Evolutionary conservation across 176 grass and related monocot species (phyloP), one percentile per base, ranked within the genome.

Genomic region (Areca catechu): DNA sequence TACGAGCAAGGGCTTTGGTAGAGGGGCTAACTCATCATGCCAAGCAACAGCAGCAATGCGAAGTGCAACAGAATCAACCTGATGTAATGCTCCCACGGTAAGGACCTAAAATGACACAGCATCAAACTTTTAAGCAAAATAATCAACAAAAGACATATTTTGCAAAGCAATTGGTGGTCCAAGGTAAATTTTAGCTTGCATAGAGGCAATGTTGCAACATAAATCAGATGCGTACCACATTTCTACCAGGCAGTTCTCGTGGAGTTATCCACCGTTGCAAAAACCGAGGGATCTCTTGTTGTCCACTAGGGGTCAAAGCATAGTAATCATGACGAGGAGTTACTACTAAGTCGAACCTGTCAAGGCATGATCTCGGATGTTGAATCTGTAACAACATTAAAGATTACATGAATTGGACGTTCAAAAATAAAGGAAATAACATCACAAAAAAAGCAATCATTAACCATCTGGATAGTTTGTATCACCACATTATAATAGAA

Each of bases 261-360:
- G 92, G 86, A 53, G 83, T 90, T 56, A 96, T 79, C 80, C 83
- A 96, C 74, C 92, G 77, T 55, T 66, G 70, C 59, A 96, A 66
- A 55, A 88, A 57, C 3, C 71, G 56, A 59, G 92, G 83, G 37
- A 88, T 52, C 68, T 96, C 86, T 61, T 90, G 54, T 24, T 96
- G 83, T 71, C 83, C 92, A 69, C 72, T 82, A 0, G 69, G 77
- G 17, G 86, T 96, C 58, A 96, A 74, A 71, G 86, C 71, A 82
- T 90, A 88, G 81, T 84, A 96, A 76, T 90, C 86, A 79, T 96
- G 92, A 37, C 77, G 74, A 77, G 86, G 92, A 62, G 86, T 88
- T 19, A 96, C 83, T 16, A 90, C 92, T 65, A 90, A 75, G 71
- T 96, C 86, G 65, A 96, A 96, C 57, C 92, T 88, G 61, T 90